phyloP scores from a whole-genome alignment of 495 filamentous ascomycete species.

The Sporormia fimetaria region DNA sequence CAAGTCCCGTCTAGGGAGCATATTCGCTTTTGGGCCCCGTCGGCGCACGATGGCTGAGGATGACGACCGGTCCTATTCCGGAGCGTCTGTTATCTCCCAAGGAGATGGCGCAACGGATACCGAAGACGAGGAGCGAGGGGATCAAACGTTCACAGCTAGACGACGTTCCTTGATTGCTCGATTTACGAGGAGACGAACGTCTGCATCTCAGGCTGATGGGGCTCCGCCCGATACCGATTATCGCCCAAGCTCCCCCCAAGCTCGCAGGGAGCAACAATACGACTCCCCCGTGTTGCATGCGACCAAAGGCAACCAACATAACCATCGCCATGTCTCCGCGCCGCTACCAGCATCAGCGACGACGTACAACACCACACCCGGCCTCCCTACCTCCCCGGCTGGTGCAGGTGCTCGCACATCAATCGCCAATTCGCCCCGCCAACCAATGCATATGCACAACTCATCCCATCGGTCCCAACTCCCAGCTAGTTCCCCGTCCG shows the following conservation, averaged over 20 bases:
- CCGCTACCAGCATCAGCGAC: not conserved
- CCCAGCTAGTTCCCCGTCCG: not conserved
- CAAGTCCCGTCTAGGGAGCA: slow-evolving; percentile 12
- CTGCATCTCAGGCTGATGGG: no score
- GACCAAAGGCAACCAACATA: no score
- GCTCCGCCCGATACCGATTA: no score
- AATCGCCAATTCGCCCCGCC: slow-evolving; percentile 1
- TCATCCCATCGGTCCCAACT: slow-evolving; percentile 13
- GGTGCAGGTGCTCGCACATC: no score
- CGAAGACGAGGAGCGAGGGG: slow-evolving; percentile 4
- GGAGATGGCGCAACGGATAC: slow-evolving; percentile 4
- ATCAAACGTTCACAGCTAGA: no score
- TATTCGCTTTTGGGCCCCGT: slow-evolving; percentile 15
- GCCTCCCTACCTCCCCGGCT: not conserved
- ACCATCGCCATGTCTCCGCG: not conserved
- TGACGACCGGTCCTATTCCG: slow-evolving; percentile 14
- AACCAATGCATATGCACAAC: slow-evolving; percentile 8
- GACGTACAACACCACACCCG: not conserved
- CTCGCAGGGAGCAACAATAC: no score
- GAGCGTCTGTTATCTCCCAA: not conserved
- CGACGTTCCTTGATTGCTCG: no score
- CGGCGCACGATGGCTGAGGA: slow-evolving; percentile 6
- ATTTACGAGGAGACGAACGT: no score
- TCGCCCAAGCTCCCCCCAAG: no score
- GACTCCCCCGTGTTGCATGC: no score